A percentile compares a stretch with the other conserved stretches of the same genome.
Conservation (phyloP, 176 grass and related monocot species). For the Carex kokanica region DNA sequence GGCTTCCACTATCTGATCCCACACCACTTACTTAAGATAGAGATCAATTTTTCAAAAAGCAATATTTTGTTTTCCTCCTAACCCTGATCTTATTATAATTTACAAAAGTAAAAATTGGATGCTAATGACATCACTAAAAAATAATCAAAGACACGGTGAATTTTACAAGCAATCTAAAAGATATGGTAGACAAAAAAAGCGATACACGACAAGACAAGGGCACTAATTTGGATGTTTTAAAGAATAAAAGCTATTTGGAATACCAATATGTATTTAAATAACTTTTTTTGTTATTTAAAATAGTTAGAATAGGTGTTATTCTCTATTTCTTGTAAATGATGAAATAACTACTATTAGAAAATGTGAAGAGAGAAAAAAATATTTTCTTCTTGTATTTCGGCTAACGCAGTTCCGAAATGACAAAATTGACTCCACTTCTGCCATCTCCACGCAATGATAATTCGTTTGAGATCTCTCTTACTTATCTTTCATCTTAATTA, state of each 20-base stretch:
- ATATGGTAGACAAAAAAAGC: neutral
- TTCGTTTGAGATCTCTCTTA: too few species aligned
- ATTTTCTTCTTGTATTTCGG: too few species aligned
- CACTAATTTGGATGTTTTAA: neutral
- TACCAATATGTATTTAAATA: too few species aligned
- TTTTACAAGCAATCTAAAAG: neutral
- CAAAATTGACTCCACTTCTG: too few species aligned
- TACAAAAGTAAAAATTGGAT: neutral
- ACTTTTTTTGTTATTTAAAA: too few species aligned
- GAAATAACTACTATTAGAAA: too few species aligned
- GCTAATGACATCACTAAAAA: neutral
- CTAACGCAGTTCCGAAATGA: too few species aligned
- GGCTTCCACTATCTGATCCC: neutral
- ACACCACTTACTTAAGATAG: neutral
- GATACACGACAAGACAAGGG: neutral
- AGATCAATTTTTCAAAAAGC: constrained; percentile 9
- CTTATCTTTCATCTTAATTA: too few species aligned
- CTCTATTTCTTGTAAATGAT: too few species aligned
- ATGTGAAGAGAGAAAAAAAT: too few species aligned
- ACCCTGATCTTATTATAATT: constrained; percentile 5
- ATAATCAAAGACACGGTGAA: neutral
- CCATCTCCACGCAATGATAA: fast-evolving
- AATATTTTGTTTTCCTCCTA: neutral
- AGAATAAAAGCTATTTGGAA: too few species aligned
- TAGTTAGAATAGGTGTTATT: too few species aligned